These are phyloP conservation scores for Eucalyptus curtisii DNA, from an alignment of 345 rosid species.

Conservation along the genomic window DNA sequence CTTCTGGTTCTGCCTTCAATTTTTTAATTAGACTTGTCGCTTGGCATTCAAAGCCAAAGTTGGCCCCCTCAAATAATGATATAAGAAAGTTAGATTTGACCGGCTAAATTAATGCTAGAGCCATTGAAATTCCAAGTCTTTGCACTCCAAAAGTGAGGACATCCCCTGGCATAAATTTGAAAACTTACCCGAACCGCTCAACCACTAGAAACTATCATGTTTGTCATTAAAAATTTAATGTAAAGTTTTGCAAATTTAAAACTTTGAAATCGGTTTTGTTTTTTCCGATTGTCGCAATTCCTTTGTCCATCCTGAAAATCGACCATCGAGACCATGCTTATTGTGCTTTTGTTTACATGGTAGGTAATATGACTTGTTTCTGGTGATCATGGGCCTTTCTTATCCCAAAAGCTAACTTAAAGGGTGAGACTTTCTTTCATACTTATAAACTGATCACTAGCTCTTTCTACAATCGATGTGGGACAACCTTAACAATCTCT, in stretches of 20 bases:
- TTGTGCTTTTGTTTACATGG: background rate
- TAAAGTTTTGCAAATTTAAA: background rate
- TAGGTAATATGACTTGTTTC: background rate
- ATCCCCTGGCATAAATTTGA: background rate
- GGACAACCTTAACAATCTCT: too few species aligned
- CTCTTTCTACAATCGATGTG: too few species aligned
- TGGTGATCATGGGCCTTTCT: too few species aligned
- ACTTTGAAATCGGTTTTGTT: background rate
- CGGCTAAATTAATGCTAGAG: background rate
- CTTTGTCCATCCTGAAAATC: background rate
- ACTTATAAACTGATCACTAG: too few species aligned
- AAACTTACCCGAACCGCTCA: background rate
- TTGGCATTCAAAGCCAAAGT: background rate
- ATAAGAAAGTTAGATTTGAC: background rate
- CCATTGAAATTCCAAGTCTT: background rate
- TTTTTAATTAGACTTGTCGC: background rate
- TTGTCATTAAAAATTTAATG: background rate
- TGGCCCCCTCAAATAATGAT: background rate
- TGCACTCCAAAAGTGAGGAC: background rate
- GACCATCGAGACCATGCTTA: background rate
- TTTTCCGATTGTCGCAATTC: background rate
- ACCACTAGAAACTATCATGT: background rate
- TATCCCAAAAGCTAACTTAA: too few species aligned
- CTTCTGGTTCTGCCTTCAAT: background rate
- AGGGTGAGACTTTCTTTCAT: too few species aligned